Base-by-base conservation (phyloP, 371 early-diverging fungal genomes). In the Mucor sp. region DNA sequence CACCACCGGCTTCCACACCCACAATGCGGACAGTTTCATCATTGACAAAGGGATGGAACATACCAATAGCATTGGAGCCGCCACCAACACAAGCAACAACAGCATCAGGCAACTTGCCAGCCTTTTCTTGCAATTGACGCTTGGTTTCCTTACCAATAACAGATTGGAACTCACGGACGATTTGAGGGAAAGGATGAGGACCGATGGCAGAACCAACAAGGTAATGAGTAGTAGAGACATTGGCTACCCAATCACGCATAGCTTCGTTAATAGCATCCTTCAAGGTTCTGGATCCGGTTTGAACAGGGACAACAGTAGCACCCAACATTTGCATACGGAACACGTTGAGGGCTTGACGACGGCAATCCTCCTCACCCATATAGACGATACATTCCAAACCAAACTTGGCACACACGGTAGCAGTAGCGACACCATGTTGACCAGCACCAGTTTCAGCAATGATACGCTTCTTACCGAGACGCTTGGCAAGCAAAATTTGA, bases 361-460 rank as follows among this genome's bases (percentile, higher is more conserved):
- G 87, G 62, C 93, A 93, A 80, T 98, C 99, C 74, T 95, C 97
- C 21, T 92, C 91, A 58, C 98, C 98, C 98, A 99, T 99, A 82
- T 97, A 99, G 28, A 99, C 89, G 64, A 90, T 85, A 78, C 99
- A 97, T 77, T 97, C 92, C 66, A 99, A 77, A 3, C 97, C 97
- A 74, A 99, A 93, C 80, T 97, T 96, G 74, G 99, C 99, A 81
- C 99, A 98, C 3, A 95, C 96, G 27, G 97, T 97, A 8, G 99
- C 99, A 5, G 98, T 97, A 35, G 96, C 98, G 6, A 99, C 98
- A 80, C 98, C 99, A 77, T 99, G 98, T 75, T 99, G 99, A 28
- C 99, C 99, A 56, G 99, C 98, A 48, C 99, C 98, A 15, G 99
- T 99, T 74, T 99, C 99, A 43, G 98, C 97, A 83, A 98, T 97